A percentile compares a stretch with the other conserved stretches of the same genome.
phyloP scores from a whole-genome alignment of 2,329 filamentous ascomycete genomes.

The Epichloe hybrida region DNA sequence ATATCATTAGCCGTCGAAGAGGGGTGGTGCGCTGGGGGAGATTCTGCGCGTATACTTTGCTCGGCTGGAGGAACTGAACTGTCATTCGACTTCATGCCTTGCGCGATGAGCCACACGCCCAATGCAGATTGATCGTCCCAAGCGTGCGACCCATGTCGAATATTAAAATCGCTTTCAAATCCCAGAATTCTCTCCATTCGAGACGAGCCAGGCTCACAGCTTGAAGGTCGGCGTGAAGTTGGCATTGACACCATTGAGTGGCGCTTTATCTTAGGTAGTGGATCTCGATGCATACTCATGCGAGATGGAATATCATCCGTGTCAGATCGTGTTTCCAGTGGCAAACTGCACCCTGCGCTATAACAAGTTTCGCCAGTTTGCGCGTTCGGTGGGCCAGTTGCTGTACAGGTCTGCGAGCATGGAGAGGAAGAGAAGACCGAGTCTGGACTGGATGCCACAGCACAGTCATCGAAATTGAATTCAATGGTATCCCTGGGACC shows the following conservation, averaged over 20 bases:
- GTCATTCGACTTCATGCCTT: conserved; percentile 17
- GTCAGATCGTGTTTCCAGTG: background rate
- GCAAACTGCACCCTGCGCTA: background rate
- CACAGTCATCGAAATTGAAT: conserved; percentile 19
- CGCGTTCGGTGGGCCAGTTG: background rate
- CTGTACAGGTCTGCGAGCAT: background rate
- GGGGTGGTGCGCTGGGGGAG: background rate
- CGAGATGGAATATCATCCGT: background rate
- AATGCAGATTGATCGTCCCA: conserved; percentile 22
- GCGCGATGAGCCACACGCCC: conserved; percentile 24
- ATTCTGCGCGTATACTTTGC: conserved; percentile 3
- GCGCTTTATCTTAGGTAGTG: background rate
- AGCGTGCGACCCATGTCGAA: conserved; percentile 16
- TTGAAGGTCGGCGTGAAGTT: background rate
- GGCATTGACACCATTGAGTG: conserved; percentile 1
- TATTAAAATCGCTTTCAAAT: conserved; percentile 16
- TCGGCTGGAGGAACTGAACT: conserved; percentile 11
- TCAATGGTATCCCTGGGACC: conserved; percentile 37
- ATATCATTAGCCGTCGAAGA: background rate
- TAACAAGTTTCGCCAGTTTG: background rate
- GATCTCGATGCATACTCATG: background rate
- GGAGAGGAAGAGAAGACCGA: conserved; percentile 1
- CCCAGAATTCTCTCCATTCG: conserved; percentile 9
- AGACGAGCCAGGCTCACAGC: conserved; percentile 2
- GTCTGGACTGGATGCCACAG: background rate